Conservation (phyloP, 805 yeast species). For the Yamadazyma nakazawae region DNA sequence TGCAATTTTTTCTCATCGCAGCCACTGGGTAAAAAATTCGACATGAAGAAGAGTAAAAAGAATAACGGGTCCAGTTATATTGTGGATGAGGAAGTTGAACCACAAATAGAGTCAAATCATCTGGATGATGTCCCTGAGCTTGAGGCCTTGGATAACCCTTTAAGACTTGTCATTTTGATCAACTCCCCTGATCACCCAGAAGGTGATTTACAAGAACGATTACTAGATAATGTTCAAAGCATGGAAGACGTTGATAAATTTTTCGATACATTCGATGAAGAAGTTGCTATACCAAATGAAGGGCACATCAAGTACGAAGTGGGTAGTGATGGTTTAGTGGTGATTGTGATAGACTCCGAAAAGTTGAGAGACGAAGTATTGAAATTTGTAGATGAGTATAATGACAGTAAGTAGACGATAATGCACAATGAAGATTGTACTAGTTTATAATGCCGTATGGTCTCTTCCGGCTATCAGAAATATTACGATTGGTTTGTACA, state of each 20-base stretch:
- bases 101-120: background rate
- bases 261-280: constrained; percentile 51
- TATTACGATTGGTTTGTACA: constrained; percentile 73
- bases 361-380: constrained; percentile 37
- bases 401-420: constrained; percentile 7
- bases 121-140: constrained; percentile 8
- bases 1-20: background rate
- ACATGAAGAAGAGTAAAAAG: constrained; percentile 10
- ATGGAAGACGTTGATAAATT: constrained; percentile 48
- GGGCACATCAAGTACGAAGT: constrained; percentile 56
- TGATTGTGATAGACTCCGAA: constrained; percentile 47
- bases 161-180: constrained; percentile 42
- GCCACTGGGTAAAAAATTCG: background rate
- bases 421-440: constrained; percentile 40
- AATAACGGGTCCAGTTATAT: constrained; percentile 13
- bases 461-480: constrained; percentile 79
- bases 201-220: constrained; percentile 48
- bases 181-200: constrained; percentile 31
- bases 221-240: constrained; percentile 43
- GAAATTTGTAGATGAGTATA: constrained; percentile 42
- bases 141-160: constrained; percentile 44
- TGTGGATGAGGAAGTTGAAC: constrained; percentile 6
- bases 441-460: constrained; percentile 75
- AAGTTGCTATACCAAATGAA: constrained; percentile 53
- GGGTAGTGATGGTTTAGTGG: constrained; percentile 58